Conservation (phyloP, 2,329 filamentous ascomycete genomes). For the Dactylellina drechsleri region DNA sequence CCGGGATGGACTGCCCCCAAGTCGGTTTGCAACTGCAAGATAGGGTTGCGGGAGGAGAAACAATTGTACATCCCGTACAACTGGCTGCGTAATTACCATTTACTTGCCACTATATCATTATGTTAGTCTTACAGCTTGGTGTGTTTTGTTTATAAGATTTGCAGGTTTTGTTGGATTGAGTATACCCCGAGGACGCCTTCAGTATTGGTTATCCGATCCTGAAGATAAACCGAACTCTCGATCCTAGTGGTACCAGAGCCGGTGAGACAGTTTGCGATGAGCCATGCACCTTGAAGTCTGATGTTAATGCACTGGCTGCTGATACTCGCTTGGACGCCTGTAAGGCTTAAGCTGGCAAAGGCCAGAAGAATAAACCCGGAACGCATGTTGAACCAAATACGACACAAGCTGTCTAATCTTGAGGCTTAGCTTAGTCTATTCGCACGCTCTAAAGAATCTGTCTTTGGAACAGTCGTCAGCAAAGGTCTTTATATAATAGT, state of each 20-base stretch:
- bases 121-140: neutral
- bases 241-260: slow-evolving; percentile 36
- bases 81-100: slow-evolving; percentile 38
- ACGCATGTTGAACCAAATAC: slow-evolving; percentile 11
- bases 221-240: slow-evolving; percentile 49
- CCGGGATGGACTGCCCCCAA: slow-evolving; percentile 26
- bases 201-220: slow-evolving; percentile 31
- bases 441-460: too few relatives aligned
- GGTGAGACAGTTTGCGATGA: slow-evolving; percentile 39
- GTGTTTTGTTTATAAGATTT: neutral
- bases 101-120: slow-evolving; percentile 24
- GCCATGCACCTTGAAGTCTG: slow-evolving; percentile 28
- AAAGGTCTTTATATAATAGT: neutral
- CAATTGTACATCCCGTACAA: slow-evolving; percentile 32
- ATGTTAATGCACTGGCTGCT: slow-evolving; percentile 52
- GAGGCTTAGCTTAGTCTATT: neutral
- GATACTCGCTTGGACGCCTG: slow-evolving; percentile 34
- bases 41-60: slow-evolving; percentile 19
- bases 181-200: slow-evolving; percentile 46
- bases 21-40: slow-evolving; percentile 45
- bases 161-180: neutral
- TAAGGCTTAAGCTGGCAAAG: slow-evolving; percentile 18
- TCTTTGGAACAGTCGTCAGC: too few relatives aligned
- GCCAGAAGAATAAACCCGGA: slow-evolving; percentile 13
- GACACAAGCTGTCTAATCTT: neutral